These are phyloP conservation scores for Nicotiana tomentosiformis DNA, from an alignment of 257 asterid species.

Conservation along the genomic window DNA sequence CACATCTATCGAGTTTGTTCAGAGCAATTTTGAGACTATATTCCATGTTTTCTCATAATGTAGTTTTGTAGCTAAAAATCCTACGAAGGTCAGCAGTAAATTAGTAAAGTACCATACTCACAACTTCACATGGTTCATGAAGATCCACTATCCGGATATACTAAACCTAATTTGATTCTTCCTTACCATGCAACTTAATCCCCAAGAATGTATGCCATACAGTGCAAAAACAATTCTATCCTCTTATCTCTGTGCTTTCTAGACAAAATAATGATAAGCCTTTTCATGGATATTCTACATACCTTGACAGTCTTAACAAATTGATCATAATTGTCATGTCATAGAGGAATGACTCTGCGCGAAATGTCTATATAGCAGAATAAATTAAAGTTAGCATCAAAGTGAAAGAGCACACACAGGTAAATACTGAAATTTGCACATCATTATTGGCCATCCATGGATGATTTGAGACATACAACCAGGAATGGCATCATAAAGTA, in stretches of 20 bases:
- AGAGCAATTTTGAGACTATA: not conserved
- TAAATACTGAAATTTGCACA: too few relatives aligned
- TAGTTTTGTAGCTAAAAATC: not conserved
- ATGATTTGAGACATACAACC: not conserved
- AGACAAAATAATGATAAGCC: not conserved
- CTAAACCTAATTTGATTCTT: not conserved
- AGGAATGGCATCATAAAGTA: not conserved
- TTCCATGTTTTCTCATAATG: not conserved
- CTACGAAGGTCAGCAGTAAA: not conserved
- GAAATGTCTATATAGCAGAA: too few relatives aligned
- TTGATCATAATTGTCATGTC: slow-evolving; percentile 60
- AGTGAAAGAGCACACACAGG: not conserved
- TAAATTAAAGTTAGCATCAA: too few relatives aligned
- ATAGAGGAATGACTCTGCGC: too few relatives aligned
- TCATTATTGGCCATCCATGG: too few relatives aligned
- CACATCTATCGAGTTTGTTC: not conserved
- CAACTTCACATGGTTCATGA: not conserved
- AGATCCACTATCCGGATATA: not conserved
- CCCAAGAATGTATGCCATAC: not conserved
- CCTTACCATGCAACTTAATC: not conserved
- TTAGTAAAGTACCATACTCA: not conserved
- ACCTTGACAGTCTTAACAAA: slow-evolving; percentile 93
- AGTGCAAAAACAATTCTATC: not conserved
- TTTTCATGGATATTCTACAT: not conserved
- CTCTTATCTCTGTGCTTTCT: not conserved